Base-by-base conservation (phyloP, 2,329 filamentous ascomycete genomes). In the Xylariomycetidae sp. region DNA sequence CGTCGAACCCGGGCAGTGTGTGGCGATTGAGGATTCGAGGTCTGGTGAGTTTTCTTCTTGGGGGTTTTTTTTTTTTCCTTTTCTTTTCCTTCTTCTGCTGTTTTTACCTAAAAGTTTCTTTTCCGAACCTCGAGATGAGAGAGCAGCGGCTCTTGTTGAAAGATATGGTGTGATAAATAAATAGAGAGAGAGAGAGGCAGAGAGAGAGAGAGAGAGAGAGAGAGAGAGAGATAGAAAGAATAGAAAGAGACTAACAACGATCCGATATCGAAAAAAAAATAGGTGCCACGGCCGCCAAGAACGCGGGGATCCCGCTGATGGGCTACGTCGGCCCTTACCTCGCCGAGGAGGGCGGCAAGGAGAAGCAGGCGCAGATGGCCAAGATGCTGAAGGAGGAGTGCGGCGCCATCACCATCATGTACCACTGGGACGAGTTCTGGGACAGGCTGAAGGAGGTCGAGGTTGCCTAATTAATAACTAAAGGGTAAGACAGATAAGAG, bases 1-100 rank as follows among this genome's bases (percentile, higher is more conserved):
- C 41, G 83, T 83, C 63, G 76, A 73, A 51, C 68, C 86, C 2
- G 67, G 68, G 29, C 82, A 94, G 69, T 80, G 76, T 46, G 72
- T 95, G 19, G 85, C 88, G 16, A 77, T 95, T 38, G 88, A 95
- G 70, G 88, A 95, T 69, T 87, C 81, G 70, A 25, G 31, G n/a
- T 40, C 37, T 3, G 37, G 37, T 38, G 17, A 33, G 35, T 26
- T 9, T 17, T 6, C 23, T 12, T 25, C 3, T n/a, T n/a, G n/a
- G n/a, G n/a, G n/a, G n/a, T n/a, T n/a, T n/a, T n/a, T n/a, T n/a
- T n/a, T n/a, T n/a, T n/a, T n/a, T n/a, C n/a, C n/a, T 9, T 19
- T 9, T 17, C 17, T 15, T n/a, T 15, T 16, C 17, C 17, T n/a
- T n/a, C n/a, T n/a, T n/a, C n/a, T n/a, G n/a, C n/a, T n/a, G n/a